These are phyloP conservation scores for Taphrina communis DNA, from an alignment of 1,139 yeast species.

Conservation along the genomic window DNA sequence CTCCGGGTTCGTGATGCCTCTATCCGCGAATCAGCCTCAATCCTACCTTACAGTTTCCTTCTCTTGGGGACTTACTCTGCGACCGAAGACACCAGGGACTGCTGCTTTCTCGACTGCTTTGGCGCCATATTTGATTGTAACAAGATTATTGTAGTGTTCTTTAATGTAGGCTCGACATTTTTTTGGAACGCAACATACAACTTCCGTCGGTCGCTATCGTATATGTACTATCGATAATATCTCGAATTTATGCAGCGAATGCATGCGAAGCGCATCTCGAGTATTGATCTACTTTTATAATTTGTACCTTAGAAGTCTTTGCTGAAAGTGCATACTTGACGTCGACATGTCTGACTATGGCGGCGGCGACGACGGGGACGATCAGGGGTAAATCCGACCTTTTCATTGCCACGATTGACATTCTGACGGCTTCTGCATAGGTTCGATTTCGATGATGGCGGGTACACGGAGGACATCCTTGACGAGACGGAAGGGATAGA, in stretches of 20 bases:
- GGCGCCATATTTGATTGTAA: constrained; percentile 17
- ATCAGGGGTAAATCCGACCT: constrained; percentile 33
- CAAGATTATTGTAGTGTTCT: neutral
- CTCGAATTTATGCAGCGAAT: neutral
- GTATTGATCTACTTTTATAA: neutral
- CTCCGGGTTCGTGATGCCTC: constrained; percentile 33
- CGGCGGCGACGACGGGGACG: constrained; percentile 55
- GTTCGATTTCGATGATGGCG: constrained; percentile 47
- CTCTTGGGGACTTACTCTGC: neutral
- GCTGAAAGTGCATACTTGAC: neutral
- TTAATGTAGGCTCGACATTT: neutral
- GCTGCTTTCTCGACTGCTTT: constrained; percentile 30
- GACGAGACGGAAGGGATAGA: constrained; percentile 12
- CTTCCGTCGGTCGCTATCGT: neutral
- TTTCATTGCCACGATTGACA: no score
- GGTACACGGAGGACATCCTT: constrained; percentile 12
- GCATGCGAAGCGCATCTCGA: constrained; percentile 3
- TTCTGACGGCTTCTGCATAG: neutral
- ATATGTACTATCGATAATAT: neutral
- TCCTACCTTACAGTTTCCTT: neutral
- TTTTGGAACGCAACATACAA: neutral
- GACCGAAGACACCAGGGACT: constrained; percentile 24
- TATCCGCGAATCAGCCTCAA: neutral
- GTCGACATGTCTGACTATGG: constrained; percentile 59
- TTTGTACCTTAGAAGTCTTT: no score